phyloP scores from a whole-genome alignment of 306 rosid species.

The Cicer arietinum region DNA sequence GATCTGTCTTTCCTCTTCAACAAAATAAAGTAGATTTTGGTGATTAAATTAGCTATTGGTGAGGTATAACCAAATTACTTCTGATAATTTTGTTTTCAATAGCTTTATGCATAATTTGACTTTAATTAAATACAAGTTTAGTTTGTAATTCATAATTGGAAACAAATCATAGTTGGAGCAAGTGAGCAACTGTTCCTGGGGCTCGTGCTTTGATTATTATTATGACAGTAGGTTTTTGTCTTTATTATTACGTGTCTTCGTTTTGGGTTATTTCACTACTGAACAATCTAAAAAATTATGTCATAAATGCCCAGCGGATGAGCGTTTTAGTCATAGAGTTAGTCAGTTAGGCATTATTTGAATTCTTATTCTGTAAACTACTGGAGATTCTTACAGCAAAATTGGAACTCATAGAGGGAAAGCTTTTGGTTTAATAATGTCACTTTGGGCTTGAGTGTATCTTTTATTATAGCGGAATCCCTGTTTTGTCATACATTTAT shows the following conservation, averaged over 20 bases:
- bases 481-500: slow-evolving; percentile 7
- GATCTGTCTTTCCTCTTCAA: slow-evolving; percentile 6
- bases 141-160: neutral
- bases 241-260: slow-evolving; percentile 22
- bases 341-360: slow-evolving; percentile 1
- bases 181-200: slow-evolving; percentile 17
- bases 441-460: slow-evolving; percentile 17
- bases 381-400: slow-evolving; percentile 10
- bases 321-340: neutral
- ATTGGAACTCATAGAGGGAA: neutral
- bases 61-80: slow-evolving; percentile 18
- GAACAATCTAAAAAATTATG: neutral
- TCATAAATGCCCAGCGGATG: neutral
- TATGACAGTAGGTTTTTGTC: slow-evolving; percentile 26
- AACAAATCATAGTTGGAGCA: slow-evolving; percentile 22
- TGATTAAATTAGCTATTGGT: slow-evolving; percentile 21
- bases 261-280: slow-evolving; percentile 29
- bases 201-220: slow-evolving; percentile 29
- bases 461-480: slow-evolving; percentile 29
- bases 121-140: slow-evolving; percentile 20
- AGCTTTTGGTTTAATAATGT: slow-evolving; percentile 7
- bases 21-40: slow-evolving; percentile 22
- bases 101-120: slow-evolving; percentile 30
- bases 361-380: neutral
- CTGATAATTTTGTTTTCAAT: slow-evolving; percentile 24